These are phyloP conservation scores for Ophiostoma sp. DNA, from an alignment of 2,329 filamentous ascomycete species.

Conservation along the genomic window DNA sequence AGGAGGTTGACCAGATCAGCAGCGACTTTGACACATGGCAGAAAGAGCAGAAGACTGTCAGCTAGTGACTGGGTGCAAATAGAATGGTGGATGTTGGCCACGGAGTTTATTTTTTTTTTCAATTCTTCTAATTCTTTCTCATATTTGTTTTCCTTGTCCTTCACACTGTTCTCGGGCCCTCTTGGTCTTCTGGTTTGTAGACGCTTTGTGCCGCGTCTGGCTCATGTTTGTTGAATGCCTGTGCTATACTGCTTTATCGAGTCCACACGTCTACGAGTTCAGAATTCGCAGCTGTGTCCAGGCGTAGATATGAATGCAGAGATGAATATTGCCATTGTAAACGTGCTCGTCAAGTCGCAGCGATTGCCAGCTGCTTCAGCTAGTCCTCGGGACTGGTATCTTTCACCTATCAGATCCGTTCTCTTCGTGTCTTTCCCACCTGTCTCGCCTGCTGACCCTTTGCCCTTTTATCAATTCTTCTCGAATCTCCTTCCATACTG, in stretches of 20 bases:
- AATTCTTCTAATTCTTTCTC: too few species aligned
- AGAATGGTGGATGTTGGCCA: neutral
- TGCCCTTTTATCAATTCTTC: neutral
- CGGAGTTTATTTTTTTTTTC: neutral
- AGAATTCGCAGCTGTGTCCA: neutral
- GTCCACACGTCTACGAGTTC: neutral
- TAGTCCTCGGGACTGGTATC: conserved; percentile 4
- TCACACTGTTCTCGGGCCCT: too few species aligned
- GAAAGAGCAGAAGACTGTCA: conserved; percentile 37
- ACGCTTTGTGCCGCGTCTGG: neutral
- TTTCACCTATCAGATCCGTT: neutral
- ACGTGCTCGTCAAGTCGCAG: neutral
- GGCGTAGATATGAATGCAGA: neutral
- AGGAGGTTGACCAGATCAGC: conserved; percentile 60
- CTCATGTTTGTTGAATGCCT: neutral
- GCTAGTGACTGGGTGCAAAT: too few species aligned
- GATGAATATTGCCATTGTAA: neutral
- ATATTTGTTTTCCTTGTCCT: too few species aligned
- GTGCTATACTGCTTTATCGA: neutral
- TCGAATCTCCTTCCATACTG: neutral
- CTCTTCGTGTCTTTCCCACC: neutral
- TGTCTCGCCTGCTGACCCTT: neutral
- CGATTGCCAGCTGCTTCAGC: neutral
- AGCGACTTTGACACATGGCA: conserved; percentile 54
- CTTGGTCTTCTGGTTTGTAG: too few species aligned